Conservation (phyloP, 2,329 filamentous ascomycete genomes). For the Stenocarpella maydis region DNA sequence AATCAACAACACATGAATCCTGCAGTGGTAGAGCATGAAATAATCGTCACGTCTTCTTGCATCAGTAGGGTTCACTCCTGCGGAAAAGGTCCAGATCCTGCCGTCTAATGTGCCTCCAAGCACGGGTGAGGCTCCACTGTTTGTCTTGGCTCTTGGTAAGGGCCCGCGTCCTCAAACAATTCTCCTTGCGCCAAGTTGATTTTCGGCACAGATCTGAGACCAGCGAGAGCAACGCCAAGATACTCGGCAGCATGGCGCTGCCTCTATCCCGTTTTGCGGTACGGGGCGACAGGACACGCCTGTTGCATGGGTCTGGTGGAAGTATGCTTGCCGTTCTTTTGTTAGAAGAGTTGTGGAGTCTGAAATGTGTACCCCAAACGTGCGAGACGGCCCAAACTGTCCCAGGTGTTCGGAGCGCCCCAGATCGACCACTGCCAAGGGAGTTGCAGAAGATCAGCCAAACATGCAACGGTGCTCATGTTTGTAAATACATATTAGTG, state of each 20-base stretch:
- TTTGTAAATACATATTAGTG: background rate
- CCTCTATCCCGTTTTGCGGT: slow-evolving; percentile 22
- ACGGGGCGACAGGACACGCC: background rate
- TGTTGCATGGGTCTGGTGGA: background rate
- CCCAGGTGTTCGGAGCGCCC: slow-evolving; percentile 20
- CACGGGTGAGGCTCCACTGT: slow-evolving; percentile 5
- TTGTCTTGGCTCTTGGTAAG: slow-evolving; percentile 4
- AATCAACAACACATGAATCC: background rate
- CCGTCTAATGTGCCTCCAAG: background rate
- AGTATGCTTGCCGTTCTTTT: slow-evolving; percentile 8
- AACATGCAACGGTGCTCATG: slow-evolving; percentile 1
- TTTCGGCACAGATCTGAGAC: slow-evolving; percentile 28
- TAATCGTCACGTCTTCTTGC: background rate
- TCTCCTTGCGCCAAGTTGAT: background rate
- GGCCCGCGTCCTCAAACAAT: slow-evolving; percentile 14
- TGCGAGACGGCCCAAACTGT: slow-evolving; percentile 23
- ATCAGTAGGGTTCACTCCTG: background rate
- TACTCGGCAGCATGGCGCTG: slow-evolving; percentile 21
- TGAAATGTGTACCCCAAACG: slow-evolving; percentile 8
- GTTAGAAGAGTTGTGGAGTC: slow-evolving; percentile 22
- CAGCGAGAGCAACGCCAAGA: slow-evolving; percentile 32
- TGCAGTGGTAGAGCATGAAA: slow-evolving; percentile 2
- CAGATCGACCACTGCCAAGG: slow-evolving; percentile 21
- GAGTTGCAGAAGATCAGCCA: slow-evolving; percentile 22
- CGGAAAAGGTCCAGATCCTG: background rate